Conservation (phyloP, 164 flowering plant species). For the Stephania cephalantha region DNA sequence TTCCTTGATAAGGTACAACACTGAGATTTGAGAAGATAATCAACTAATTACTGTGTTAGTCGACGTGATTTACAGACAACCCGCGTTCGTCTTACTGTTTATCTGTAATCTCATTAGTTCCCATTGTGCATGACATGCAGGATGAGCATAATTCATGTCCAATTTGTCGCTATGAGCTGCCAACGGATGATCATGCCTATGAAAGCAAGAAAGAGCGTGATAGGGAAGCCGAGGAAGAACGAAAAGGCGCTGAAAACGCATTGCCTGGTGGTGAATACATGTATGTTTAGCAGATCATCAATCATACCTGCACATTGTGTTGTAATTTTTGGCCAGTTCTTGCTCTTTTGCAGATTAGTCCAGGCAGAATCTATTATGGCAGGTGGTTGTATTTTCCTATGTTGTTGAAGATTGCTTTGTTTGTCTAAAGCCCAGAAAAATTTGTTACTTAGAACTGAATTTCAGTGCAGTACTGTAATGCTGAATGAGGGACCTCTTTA, state of each 20-base stretch:
- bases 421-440: background rate
- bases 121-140: conserved; percentile 28
- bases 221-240: conserved; percentile 83
- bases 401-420: background rate
- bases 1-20: background rate
- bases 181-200: conserved; percentile 84
- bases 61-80: background rate
- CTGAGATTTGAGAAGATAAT: too few relatives aligned
- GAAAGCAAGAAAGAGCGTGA: conserved; percentile 91
- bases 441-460: too few relatives aligned
- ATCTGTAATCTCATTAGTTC: background rate
- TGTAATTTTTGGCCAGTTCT: background rate
- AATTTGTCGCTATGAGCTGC: conserved; percentile 77
- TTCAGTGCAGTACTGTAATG: background rate
- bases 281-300: conserved; percentile 45
- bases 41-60: too few relatives aligned
- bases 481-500: background rate
- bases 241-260: conserved; percentile 95
- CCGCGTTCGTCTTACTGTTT: background rate
- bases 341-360: background rate
- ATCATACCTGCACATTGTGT: background rate
- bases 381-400: background rate
- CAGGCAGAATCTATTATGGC: background rate
- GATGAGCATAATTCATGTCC: conserved; percentile 96
- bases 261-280: conserved; percentile 94